These are phyloP conservation scores for Pseudogymnoascus sp. DNA, from an alignment of 2,329 filamentous ascomycete genomes.

Conservation along the genomic window DNA sequence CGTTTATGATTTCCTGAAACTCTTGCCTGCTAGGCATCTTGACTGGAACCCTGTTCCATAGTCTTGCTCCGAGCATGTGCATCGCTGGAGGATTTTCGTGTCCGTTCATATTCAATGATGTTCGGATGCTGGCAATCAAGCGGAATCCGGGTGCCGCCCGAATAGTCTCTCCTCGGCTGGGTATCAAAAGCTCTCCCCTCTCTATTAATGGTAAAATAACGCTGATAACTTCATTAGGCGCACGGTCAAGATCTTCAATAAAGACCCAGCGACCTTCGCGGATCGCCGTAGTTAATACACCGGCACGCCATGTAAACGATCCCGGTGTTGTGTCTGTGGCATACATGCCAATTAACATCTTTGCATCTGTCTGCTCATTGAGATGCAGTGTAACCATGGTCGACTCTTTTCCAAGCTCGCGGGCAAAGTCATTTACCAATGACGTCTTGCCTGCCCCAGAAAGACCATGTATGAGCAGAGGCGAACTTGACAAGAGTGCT, in stretches of 20 bases:
- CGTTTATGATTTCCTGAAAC: constrained; percentile 64
- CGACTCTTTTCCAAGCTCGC: constrained; percentile 68
- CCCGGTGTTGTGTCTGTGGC: constrained; percentile 81
- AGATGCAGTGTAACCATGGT: constrained; percentile 90
- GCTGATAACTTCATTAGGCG: constrained; percentile 90
- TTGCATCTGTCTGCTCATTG: constrained; percentile 97
- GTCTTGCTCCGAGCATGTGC: constrained; percentile 70
- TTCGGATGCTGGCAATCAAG: constrained; percentile 86
- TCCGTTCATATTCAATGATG: constrained; percentile 60
- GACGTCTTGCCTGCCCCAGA: constrained; percentile 89
- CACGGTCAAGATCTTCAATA: constrained; percentile 92
- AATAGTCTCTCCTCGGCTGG: constrained; percentile 79
- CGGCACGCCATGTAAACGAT: constrained; percentile 85
- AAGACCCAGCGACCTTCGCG: constrained; percentile 92
- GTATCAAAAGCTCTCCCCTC: constrained; percentile 80
- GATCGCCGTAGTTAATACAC: constrained; percentile 88
- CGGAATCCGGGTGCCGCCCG: constrained; percentile 78
- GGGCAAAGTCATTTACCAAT: constrained; percentile 73
- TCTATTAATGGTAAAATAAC: constrained; percentile 89
- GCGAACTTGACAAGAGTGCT: constrained; percentile 59
- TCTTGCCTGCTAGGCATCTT: constrained; percentile 60
- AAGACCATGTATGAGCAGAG: constrained; percentile 73
- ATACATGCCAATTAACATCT: constrained; percentile 91
- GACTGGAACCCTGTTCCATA: constrained; percentile 77
- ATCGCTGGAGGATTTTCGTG: constrained; percentile 58